Conservation (phyloP, 805 yeast genomes). For the Saccharomycopsis fermentans region DNA sequence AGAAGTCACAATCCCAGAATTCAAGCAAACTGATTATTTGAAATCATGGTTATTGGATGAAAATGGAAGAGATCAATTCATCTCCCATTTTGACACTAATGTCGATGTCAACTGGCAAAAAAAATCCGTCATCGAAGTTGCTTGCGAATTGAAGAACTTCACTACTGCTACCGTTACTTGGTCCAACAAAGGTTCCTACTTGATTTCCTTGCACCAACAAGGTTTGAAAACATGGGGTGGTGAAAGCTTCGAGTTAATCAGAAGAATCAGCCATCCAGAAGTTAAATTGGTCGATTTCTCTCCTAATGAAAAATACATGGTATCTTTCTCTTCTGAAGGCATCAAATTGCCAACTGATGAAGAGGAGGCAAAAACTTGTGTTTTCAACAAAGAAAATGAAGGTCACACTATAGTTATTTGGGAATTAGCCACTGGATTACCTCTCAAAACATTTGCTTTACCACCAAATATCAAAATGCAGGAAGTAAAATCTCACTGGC, state of each 20-base stretch:
- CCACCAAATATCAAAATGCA: constrained; percentile 58
- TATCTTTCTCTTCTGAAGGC: constrained; percentile 83
- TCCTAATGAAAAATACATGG: constrained; percentile 82
- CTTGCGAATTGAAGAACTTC: constrained; percentile 72
- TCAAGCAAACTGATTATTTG: constrained; percentile 69
- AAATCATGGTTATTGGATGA: constrained; percentile 87
- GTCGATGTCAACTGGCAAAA: constrained; percentile 86
- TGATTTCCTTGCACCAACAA: constrained; percentile 82
- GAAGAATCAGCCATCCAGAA: constrained; percentile 77
- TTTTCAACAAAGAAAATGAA: constrained; percentile 77
- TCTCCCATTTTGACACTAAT: constrained; percentile 65
- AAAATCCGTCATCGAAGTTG: constrained; percentile 56
- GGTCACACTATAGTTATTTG: constrained; percentile 93
- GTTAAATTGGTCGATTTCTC: constrained; percentile 86
- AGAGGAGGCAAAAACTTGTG: constrained; percentile 57
- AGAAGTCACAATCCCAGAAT: constrained; percentile 67
- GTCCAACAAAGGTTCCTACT: constrained; percentile 87
- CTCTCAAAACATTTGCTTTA: constrained; percentile 83
- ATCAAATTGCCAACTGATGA: constrained; percentile 59
- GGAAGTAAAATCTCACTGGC: constrained; percentile 66
- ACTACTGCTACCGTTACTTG: constrained; percentile 81
- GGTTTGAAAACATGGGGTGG: constrained; percentile 98
- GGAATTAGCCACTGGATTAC: constrained; percentile 77
- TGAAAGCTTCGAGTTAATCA: constrained; percentile 56
- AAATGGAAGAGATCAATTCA: constrained; percentile 82